A percentile compares a stretch with the other conserved stretches of the same genome.
Conservation (phyloP, 345 rosid genomes). For the Eucalyptus erythrocorys region DNA sequence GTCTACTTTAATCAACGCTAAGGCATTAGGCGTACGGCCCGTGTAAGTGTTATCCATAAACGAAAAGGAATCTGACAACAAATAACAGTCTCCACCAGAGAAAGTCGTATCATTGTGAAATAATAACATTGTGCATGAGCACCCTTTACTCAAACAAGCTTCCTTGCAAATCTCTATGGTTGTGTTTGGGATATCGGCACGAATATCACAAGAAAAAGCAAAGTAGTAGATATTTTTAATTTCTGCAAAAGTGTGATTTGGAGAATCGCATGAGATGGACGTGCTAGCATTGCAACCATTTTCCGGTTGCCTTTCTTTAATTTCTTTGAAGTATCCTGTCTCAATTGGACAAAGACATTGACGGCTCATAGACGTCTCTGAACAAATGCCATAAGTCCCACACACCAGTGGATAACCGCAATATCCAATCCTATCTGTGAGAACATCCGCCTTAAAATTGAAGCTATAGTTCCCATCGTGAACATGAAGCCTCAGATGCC, state of each 20-base stretch:
- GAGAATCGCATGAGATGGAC: not conserved
- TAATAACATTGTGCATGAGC: not conserved
- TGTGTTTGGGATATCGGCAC: not conserved
- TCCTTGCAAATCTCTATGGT: not conserved
- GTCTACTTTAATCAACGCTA: not conserved
- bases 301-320: accelerated
- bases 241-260: not conserved
- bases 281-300: not conserved
- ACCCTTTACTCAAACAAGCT: not conserved
- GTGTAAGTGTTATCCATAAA: not conserved
- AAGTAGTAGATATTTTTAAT: not conserved
- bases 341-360: not conserved
- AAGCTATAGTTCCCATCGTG: not conserved
- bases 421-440: accelerated
- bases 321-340: not conserved
- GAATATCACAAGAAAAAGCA: not conserved
- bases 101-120: not conserved
- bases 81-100: not conserved
- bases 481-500: not conserved
- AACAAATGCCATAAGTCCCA: not conserved
- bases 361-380: accelerated
- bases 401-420: not conserved
- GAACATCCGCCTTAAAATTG: not conserved
- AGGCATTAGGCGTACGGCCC: not conserved
- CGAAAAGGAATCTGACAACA: not conserved